Percentiles rank a stretch among this genome's conserved stretches.
Conservation (phyloP, 148 eudicot species). For the Chenopodium quinoa region DNA sequence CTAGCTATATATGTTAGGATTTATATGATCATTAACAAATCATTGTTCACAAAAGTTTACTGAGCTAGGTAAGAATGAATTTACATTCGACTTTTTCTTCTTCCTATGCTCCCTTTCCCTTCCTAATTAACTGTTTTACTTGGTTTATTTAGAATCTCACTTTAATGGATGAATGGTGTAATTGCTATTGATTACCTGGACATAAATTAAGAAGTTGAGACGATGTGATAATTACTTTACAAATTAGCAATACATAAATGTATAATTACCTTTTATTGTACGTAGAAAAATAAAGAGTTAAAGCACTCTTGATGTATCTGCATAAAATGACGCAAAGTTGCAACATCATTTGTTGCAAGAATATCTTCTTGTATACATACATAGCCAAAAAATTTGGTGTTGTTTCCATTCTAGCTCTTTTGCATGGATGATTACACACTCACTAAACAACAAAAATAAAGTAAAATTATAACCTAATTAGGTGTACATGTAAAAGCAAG, state of each 20-base stretch:
- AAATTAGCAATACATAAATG: no score
- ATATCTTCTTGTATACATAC: no score
- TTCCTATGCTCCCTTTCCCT: not conserved
- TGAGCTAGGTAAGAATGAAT: not conserved
- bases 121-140: no score
- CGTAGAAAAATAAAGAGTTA: no score
- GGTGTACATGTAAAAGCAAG: not conserved
- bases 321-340: no score
- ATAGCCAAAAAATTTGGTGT: not conserved
- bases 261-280: no score
- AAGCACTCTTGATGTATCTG: no score
- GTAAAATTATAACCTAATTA: not conserved
- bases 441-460: not conserved
- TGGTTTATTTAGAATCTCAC: no score
- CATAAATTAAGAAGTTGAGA: not conserved
- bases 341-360: no score
- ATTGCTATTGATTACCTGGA: no score
- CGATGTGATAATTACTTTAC: not conserved
- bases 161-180: no score
- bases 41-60: slow-evolving; percentile 24
- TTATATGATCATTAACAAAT: slow-evolving; percentile 38
- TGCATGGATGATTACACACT: not conserved
- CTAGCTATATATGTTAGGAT: slow-evolving; percentile 13
- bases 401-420: not conserved
- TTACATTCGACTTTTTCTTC: not conserved